phyloP scores from a whole-genome alignment of 2,329 filamentous ascomycete species.

The Atkinsonella hypoxylon region DNA sequence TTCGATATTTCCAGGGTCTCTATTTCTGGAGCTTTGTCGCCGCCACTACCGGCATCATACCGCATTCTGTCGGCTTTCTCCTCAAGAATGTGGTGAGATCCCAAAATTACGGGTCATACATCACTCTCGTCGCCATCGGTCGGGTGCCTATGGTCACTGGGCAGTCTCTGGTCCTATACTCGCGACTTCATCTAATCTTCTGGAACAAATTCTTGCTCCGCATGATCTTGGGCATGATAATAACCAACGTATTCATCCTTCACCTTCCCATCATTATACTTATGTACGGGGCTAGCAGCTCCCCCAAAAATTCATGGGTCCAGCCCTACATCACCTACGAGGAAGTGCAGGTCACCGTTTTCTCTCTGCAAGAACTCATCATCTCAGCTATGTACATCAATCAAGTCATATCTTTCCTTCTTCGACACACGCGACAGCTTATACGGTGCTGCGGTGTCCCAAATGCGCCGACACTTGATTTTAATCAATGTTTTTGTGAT shows the following conservation, averaged over 20 bases:
- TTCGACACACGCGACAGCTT: conserved; percentile 24
- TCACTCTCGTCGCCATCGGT: conserved; percentile 13
- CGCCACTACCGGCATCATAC: conserved; percentile 19
- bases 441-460: conserved; percentile 13
- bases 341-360: conserved; percentile 40
- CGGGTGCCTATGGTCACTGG: conserved; percentile 42
- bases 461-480: conserved; percentile 23
- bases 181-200: conserved; percentile 46
- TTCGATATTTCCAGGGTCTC: conserved; percentile 18
- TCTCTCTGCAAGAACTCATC: conserved; percentile 41
- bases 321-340: conserved; percentile 31
- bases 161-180: conserved; percentile 48
- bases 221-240: conserved; percentile 43
- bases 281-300: conserved; percentile 37
- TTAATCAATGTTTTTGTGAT: conserved; percentile 29
- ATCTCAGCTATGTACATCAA: conserved; percentile 41
- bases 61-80: conserved; percentile 32
- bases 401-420: conserved; percentile 35
- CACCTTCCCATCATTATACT: conserved; percentile 43
- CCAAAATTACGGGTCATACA: conserved; percentile 7
- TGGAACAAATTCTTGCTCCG: conserved; percentile 34
- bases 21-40: conserved; percentile 28
- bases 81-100: conserved; percentile 24
- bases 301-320: conserved; percentile 5
- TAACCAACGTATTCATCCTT: conserved; percentile 38